Conservation (phyloP, 306 rosid genomes). For the Rosa persica region DNA sequence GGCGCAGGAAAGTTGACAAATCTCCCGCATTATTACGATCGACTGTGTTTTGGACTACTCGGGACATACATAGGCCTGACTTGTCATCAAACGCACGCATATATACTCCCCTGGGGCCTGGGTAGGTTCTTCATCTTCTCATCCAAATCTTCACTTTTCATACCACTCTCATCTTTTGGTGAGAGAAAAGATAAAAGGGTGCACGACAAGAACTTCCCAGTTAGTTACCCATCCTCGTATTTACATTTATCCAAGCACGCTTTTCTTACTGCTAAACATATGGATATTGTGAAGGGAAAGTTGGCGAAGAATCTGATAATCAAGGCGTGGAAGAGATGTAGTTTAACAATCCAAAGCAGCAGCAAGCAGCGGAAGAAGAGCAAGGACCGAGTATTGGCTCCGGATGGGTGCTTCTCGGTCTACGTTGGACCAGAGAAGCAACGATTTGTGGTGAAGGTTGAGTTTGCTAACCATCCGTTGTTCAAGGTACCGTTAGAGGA, state of each 20-base stretch:
- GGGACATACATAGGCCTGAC: neutral
- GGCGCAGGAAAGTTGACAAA: neutral
- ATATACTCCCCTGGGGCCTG: neutral
- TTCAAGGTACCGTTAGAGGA: conserved; percentile 64
- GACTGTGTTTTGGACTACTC: neutral
- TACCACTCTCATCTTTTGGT: neutral
- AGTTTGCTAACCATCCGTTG: conserved; percentile 55
- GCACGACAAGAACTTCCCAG: neutral
- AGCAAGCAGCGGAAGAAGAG: neutral
- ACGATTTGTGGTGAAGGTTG: conserved; percentile 51
- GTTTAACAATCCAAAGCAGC: conserved; percentile 1
- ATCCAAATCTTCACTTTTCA: neutral
- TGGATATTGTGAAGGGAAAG: conserved; percentile 4
- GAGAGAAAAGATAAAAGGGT: neutral
- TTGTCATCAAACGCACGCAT: neutral
- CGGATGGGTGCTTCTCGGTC: conserved; percentile 55
- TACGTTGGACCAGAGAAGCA: conserved; percentile 60
- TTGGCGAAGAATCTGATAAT: conserved; percentile 5
- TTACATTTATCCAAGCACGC: neutral
- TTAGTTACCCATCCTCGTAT: neutral
- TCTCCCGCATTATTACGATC: neutral
- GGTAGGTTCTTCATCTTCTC: neutral
- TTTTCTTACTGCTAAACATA: neutral
- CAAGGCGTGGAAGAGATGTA: conserved; percentile 16
- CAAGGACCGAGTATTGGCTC: conserved; percentile 18